phyloP scores from a whole-genome alignment of 225 moss, liverwort and hornwort genomes.

The Climacium dendroides region DNA sequence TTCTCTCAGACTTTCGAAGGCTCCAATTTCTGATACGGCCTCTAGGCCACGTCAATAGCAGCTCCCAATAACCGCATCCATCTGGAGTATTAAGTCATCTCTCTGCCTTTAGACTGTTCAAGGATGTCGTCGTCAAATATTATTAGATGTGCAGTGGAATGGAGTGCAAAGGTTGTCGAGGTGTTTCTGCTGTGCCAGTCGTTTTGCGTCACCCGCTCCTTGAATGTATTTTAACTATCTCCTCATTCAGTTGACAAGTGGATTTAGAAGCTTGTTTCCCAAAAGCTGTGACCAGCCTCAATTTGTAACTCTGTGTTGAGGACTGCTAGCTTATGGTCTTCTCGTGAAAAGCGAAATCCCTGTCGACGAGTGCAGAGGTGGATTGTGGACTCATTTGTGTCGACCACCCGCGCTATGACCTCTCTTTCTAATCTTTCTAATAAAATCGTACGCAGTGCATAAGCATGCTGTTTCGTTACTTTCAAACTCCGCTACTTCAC shows the following conservation, averaged over 20 bases:
- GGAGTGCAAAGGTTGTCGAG: slow-evolving; percentile 39
- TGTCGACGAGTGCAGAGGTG: slow-evolving; percentile 19
- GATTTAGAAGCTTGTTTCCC: not conserved
- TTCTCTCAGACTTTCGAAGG: slow-evolving; percentile 78
- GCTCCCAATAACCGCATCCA: not conserved
- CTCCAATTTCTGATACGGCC: slow-evolving; percentile 14
- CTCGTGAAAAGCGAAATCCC: not conserved
- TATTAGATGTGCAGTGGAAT: not conserved
- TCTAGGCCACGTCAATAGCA: not conserved
- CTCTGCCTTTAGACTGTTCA: not conserved
- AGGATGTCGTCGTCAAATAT: not conserved
- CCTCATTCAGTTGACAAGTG: not conserved
- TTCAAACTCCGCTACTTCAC: not conserved
- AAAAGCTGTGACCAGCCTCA: not conserved
- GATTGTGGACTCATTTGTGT: slow-evolving; percentile 8
- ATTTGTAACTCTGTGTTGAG: not conserved
- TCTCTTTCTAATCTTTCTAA: slow-evolving; percentile 7
- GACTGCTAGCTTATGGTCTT: not conserved
- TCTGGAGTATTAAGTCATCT: not conserved
- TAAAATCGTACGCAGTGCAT: slow-evolving; percentile 14
- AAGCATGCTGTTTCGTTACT: not conserved
- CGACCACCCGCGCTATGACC: slow-evolving; percentile 14
- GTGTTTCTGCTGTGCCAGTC: slow-evolving; percentile 22
- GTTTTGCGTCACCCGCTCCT: slow-evolving; percentile 39
- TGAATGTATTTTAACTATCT: slow-evolving; percentile 2